Evolutionary conservation across 495 filamentous ascomycete genomes (phyloP).

Genomic region (Chlorociboria aeruginascens): DNA sequence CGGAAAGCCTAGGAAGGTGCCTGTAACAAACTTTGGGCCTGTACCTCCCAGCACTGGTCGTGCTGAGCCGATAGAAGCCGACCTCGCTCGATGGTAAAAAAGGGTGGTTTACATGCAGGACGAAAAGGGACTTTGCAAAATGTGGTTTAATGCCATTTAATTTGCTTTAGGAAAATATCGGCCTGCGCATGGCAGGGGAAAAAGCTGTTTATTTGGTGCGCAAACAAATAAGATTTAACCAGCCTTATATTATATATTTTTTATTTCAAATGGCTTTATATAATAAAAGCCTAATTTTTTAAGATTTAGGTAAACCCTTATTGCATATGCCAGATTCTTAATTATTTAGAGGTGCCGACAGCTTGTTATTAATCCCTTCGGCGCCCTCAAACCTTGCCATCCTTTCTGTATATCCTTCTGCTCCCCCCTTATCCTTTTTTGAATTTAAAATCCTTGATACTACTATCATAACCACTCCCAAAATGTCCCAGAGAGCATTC

Average conservation of each 20-base stretch:
- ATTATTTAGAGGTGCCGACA: constrained; percentile 11
- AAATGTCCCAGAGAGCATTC: no score
- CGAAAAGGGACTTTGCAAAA: not conserved
- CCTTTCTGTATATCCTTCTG: constrained; percentile 8
- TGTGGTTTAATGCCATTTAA: not conserved
- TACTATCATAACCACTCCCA: no score
- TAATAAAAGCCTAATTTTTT: no score
- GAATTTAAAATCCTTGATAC: constrained; percentile 1
- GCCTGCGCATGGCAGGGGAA: constrained; percentile 6
- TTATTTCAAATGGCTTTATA: no score
- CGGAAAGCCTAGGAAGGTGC: not conserved
- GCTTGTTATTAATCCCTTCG: constrained; percentile 13
- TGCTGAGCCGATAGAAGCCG: constrained; percentile 3
- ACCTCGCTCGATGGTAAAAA: not conserved
- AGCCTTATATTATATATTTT: constrained; percentile 1
- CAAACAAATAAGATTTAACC: constrained; percentile 12
- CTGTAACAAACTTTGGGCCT: not conserved
- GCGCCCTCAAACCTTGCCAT: constrained; percentile 11
- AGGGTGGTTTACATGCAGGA: no score
- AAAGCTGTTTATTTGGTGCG: constrained; percentile 7
- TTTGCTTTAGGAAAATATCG: constrained; percentile 6
- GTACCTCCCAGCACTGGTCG: not conserved
- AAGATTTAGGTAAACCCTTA: constrained; percentile 5
- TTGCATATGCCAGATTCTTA: constrained; percentile 7
- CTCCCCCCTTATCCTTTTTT: constrained; percentile 4